A percentile compares a stretch with the other conserved stretches of the same genome.
Conservation (phyloP, 495 filamentous ascomycete species). For the Aeminium ludgeri region DNA sequence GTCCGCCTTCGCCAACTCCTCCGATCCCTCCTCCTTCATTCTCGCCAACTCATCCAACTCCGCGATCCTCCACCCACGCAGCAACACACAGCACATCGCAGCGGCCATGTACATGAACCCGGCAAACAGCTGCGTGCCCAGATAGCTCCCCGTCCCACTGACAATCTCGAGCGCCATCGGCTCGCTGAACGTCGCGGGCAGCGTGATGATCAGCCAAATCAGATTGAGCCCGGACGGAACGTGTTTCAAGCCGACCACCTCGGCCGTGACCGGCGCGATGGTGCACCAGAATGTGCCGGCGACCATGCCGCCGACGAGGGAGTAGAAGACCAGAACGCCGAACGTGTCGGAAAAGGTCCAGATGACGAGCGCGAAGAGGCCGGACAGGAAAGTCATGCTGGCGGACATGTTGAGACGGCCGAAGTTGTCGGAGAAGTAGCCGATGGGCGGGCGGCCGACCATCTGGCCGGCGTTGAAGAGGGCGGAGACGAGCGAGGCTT, state of each 20-base stretch:
- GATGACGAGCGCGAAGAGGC: slow-evolving; percentile 43
- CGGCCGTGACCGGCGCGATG: slow-evolving; percentile 54
- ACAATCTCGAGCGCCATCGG: slow-evolving; percentile 53
- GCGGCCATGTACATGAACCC: slow-evolving; percentile 50
- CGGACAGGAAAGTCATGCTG: slow-evolving; percentile 41
- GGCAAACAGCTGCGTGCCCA: slow-evolving; percentile 48
- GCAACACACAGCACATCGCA: slow-evolving; percentile 34
- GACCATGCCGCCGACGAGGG: slow-evolving; percentile 50
- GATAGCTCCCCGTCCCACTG: slow-evolving; percentile 35
- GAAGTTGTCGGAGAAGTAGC: slow-evolving; percentile 45
- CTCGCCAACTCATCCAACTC: slow-evolving; percentile 28
- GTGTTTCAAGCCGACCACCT: slow-evolving; percentile 57
- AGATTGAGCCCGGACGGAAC: slow-evolving; percentile 57
- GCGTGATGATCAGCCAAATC: slow-evolving; percentile 56
- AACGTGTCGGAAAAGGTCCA: slow-evolving; percentile 55
- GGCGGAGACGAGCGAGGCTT: slow-evolving; percentile 55
- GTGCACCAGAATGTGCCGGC: slow-evolving; percentile 62
- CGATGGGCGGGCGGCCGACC: slow-evolving; percentile 50
- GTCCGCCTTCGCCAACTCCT: slow-evolving; percentile 6
- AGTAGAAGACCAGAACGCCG: slow-evolving; percentile 52
- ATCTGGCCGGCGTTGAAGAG: slow-evolving; percentile 52
- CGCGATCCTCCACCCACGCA: slow-evolving; percentile 44
- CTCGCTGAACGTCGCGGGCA: slow-evolving; percentile 61
- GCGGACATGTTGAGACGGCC: slow-evolving; percentile 54
- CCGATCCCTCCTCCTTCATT: slow-evolving; percentile 3